phyloP scores from a whole-genome alignment of 2,329 filamentous ascomycete genomes.

The Lizonia empirigonia region DNA sequence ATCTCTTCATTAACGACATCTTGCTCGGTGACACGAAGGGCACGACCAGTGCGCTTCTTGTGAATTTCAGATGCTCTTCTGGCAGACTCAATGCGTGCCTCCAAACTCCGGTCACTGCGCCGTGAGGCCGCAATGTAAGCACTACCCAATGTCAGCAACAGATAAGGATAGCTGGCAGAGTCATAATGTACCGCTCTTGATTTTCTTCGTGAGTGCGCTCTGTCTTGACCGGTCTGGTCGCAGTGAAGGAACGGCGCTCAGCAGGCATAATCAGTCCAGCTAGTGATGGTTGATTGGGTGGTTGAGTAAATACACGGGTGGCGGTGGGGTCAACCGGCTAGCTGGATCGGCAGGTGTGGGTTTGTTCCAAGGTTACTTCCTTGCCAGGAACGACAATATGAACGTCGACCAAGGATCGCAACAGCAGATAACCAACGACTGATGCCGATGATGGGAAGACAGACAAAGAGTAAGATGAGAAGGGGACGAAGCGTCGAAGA shows the following conservation, averaged over 20 bases:
- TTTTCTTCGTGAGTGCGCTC: slow-evolving; percentile 81
- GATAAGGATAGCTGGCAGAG: not conserved
- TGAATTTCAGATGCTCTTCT: slow-evolving; percentile 88
- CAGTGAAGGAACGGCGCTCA: slow-evolving; percentile 41
- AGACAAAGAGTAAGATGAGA: not conserved
- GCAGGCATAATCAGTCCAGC: slow-evolving; percentile 46
- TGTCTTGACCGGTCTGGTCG: slow-evolving; percentile 61
- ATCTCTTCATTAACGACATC: slow-evolving; percentile 91
- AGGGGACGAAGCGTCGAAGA: slow-evolving; percentile 16
- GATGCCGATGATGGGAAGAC: not conserved
- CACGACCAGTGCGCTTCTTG: slow-evolving; percentile 82
- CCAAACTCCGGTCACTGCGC: slow-evolving; percentile 82
- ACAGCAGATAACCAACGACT: not conserved
- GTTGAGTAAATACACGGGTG: not conserved
- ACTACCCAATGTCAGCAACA: slow-evolving; percentile 51
- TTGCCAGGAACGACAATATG: not conserved
- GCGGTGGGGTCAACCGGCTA: slow-evolving; percentile 20
- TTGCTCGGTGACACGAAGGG: slow-evolving; percentile 79
- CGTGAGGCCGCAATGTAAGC: slow-evolving; percentile 92
- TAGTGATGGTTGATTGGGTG: not conserved
- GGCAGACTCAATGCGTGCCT: slow-evolving; percentile 87
- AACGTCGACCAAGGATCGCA: not conserved
- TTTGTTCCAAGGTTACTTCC: too few relatives aligned
- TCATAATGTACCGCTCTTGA: slow-evolving; percentile 66
- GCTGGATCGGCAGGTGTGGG: slow-evolving; percentile 22